Evolutionary conservation across 139 green algal species (phyloP), one percentile per base, ranked within the genome.

Genomic region (Tetraselmis chui): DNA sequence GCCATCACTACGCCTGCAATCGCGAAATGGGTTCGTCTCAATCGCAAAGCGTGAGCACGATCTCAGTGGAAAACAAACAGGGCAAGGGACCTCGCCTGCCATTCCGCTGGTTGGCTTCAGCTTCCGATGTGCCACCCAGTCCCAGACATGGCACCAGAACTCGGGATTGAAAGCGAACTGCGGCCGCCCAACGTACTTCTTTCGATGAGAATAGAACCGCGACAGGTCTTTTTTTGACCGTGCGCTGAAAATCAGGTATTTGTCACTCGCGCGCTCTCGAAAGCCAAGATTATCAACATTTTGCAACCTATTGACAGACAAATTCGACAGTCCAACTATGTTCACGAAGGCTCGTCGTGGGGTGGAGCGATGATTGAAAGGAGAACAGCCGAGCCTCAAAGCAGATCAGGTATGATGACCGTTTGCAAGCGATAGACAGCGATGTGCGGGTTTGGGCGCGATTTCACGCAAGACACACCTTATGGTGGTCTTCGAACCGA

Each of bases 71-170:
- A n/a, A n/a, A n/a, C n/a, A n/a, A n/a, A n/a, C n/a, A n/a, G n/a
- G n/a, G n/a, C n/a, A n/a, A n/a, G n/a, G n/a, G n/a, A n/a, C n/a
- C n/a, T n/a, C n/a, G 2, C 82, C 82, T 29, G 82, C 82, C 27
- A 86, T 31, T 25, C 82, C 82, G 25, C 30, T 86, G 2, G 67
- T 83, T 1, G 82, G 82, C 82, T 86, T 86, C 25, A 86, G 45
- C 77, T 83, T 83, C 28, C 82, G 77, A n/a, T 86, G 78, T 11
- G 22, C 31, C 78, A 86, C 78, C 78, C 78, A 86, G 22, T 86
- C 77, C 82, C 82, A 86, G 23, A 86, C 79, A 59, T 86, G 59
- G 82, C 82, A 86, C 82, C 82, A 86, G 28, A 80, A 86, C 77
- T 86, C 82, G 2, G 82, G 82, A 78, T 86, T 83, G 59, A 86